These are phyloP conservation scores for Aspergillus quadrilineatus DNA, from an alignment of 2,329 filamentous ascomycete species.

Conservation along the genomic window DNA sequence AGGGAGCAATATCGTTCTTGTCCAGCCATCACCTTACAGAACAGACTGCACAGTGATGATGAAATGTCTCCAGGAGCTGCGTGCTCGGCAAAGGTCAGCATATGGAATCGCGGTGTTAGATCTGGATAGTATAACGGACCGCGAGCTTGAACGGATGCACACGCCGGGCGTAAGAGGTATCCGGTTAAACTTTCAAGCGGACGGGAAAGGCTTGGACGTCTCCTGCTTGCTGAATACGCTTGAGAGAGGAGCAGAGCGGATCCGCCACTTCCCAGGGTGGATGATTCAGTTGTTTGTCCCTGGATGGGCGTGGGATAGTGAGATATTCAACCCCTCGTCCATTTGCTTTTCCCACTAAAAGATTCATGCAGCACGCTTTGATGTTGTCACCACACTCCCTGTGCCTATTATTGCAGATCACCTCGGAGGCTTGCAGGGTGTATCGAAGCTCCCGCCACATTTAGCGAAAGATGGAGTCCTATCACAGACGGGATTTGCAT, in stretches of 20 bases:
- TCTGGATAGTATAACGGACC: not conserved
- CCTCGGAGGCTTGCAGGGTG: constrained; percentile 1
- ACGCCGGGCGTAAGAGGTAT: not conserved
- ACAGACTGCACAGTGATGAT: not conserved
- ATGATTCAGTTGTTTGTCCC: constrained; percentile 9
- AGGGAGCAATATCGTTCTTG: not conserved
- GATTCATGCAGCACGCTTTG: not conserved
- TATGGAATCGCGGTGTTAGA: constrained; percentile 2
- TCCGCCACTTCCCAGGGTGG: not conserved
- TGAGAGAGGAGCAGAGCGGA: not conserved
- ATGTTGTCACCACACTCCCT: not conserved
- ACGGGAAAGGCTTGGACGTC: not conserved
- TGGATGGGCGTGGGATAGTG: constrained; percentile 1
- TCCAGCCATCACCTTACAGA: constrained; percentile 3
- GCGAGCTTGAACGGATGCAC: not conserved
- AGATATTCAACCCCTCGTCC: not conserved
- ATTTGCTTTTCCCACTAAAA: not conserved
- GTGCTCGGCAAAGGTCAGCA: not conserved
- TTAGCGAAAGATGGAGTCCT: not conserved
- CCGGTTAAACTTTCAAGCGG: constrained; percentile 4
- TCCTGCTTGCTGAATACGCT: not conserved
- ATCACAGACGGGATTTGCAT: not conserved
- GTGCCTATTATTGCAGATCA: constrained; percentile 4
- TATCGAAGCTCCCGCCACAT: not conserved
- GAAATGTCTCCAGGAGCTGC: constrained; percentile 2